phyloP scores from a whole-genome alignment of 768 basidiomycete genomes.

The Psilocybe sp. region DNA sequence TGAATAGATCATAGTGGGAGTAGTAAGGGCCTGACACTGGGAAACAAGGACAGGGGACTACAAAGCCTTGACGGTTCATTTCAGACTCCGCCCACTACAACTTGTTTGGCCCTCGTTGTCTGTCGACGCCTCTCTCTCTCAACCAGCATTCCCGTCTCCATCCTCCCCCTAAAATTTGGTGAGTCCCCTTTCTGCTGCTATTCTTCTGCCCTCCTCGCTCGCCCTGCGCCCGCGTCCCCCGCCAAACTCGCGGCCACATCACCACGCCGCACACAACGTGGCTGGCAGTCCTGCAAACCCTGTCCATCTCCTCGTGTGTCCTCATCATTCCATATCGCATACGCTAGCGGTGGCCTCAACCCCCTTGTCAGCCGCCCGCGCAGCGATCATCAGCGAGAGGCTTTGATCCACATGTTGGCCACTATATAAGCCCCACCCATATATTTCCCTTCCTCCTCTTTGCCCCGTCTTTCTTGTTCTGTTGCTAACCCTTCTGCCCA shows the following conservation, averaged over 20 bases:
- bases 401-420: slow-evolving; percentile 41
- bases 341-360: neutral
- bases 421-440: slow-evolving; percentile 33
- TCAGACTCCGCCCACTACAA: slow-evolving; percentile 51
- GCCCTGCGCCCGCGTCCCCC: neutral
- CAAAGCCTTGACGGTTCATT: slow-evolving; percentile 19
- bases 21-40: no score
- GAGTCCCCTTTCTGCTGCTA: slow-evolving; percentile 11
- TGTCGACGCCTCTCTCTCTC: slow-evolving; percentile 27
- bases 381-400: slow-evolving; percentile 33
- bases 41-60: neutral
- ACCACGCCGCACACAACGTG: slow-evolving; percentile 23
- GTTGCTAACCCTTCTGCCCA: slow-evolving; percentile 8
- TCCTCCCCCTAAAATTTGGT: slow-evolving; percentile 14
- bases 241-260: slow-evolving; percentile 1
- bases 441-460: slow-evolving; percentile 19
- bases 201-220: slow-evolving; percentile 4
- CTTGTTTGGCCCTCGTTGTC: slow-evolving; percentile 44
- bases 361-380: slow-evolving; percentile 26
- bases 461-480: slow-evolving; percentile 13
- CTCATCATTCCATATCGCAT: slow-evolving; percentile 5
- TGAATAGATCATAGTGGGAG: no score
- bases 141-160: slow-evolving; percentile 18
- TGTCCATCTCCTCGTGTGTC: slow-evolving; percentile 14
- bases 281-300: slow-evolving; percentile 12